These are phyloP conservation scores for Metarhizium rileyi DNA, from an alignment of 2,329 filamentous ascomycete species.

Conservation along the genomic window DNA sequence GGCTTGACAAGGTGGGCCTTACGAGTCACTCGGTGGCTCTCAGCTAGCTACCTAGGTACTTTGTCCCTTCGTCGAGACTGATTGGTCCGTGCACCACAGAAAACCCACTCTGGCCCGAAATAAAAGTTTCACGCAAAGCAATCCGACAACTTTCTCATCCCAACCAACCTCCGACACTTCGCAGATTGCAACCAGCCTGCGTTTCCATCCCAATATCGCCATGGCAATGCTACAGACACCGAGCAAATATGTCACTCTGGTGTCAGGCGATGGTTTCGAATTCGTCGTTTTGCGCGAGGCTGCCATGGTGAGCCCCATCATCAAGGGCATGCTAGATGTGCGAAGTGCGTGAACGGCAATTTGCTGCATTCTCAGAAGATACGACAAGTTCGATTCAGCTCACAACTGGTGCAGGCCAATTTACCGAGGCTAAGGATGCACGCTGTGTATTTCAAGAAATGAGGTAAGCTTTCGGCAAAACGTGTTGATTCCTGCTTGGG, in stretches of 20 bases:
- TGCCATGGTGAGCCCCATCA: constrained; percentile 57
- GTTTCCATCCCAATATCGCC: neutral
- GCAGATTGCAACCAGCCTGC: neutral
- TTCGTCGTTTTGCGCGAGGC: constrained; percentile 66
- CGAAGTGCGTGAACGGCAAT: constrained; percentile 38
- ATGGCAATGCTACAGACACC: constrained; percentile 15
- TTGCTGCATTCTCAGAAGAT: neutral
- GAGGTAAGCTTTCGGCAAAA: constrained; percentile 44
- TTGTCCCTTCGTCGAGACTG: too few relatives aligned
- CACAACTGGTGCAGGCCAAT: constrained; percentile 39
- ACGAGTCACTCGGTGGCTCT: too few relatives aligned
- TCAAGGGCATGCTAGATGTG: constrained; percentile 66
- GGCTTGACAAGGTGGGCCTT: too few relatives aligned
- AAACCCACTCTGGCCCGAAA: too few relatives aligned
- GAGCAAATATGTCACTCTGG: constrained; percentile 66
- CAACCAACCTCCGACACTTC: too few relatives aligned
- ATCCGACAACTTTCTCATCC: neutral
- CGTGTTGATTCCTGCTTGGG: neutral
- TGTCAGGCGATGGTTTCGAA: constrained; percentile 67
- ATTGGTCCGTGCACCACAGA: too few relatives aligned
- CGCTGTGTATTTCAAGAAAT: constrained; percentile 63
- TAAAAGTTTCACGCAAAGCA: too few relatives aligned
- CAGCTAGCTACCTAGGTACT: too few relatives aligned
- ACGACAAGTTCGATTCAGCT: constrained; percentile 5
- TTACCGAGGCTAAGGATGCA: constrained; percentile 54